Base-by-base conservation (phyloP, 352 stramenopile species). In the Pythium guiyangense region DNA sequence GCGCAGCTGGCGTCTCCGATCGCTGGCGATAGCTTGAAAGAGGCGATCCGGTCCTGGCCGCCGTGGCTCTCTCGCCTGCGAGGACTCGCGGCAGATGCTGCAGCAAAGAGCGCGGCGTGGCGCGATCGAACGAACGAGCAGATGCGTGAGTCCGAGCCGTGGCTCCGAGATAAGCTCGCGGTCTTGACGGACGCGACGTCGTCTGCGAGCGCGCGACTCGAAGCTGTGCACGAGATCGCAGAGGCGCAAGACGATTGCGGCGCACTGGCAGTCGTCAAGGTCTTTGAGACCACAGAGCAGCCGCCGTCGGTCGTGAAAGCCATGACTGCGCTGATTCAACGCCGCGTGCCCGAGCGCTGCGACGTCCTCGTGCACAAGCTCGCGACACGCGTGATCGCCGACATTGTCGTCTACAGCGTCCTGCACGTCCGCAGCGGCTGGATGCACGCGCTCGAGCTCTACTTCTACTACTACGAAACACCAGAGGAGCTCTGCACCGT, bases 381-480 rank as follows among this genome's bases (percentile, higher is more conserved):
- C 39, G 68, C 69, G 6, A 86, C 84, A 17, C 67, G 86, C 20
- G 67, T 92, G 25, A 73, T 87, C 27, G 67, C 82, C 12, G 79
- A 92, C 34, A 79, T 92, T 11, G 57, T 86, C 43, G 68, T 85
- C 17, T 90, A 92, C 59, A 87, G 73, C 49, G 66, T 91, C 6
- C 57, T 91, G 18, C 60, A 84, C 34, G 82, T 92, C 29, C 79
- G 71, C 45, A 90, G 89, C 39, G 85, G 85, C 1, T 94, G 85
- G 85, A 77, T 92, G 60, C 73, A 92, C 59, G 77, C 91, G 27
- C 56, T 92, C 34, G 84, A 94, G 52, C 77, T 89, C 60, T 87
- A 85, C 63, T 94, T 90, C 55, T 83, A 63, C 42, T 66, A 86
- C 26, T 77, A 63, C 15, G 57, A 63, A 15, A 56, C 64, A 20